Percentiles rank a stretch among this genome's conserved stretches.
These are phyloP conservation scores for Trypanosoma grayi DNA, from an alignment of 208 protist genomes.

Conservation along the genomic window DNA sequence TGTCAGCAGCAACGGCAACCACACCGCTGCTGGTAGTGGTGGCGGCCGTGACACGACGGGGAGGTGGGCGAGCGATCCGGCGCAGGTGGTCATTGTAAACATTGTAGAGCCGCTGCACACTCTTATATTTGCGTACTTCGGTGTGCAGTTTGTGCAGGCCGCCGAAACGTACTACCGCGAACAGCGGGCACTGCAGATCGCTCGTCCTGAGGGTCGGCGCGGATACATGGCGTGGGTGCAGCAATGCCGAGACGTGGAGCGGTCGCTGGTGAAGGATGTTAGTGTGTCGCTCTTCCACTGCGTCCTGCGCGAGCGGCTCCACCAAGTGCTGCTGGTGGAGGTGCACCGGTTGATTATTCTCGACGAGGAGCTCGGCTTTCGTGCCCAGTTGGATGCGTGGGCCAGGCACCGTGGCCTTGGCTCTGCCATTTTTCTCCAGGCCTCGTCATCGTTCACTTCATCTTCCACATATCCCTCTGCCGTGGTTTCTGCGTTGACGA, in stretches of 20 bases:
- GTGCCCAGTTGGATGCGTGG: constrained; percentile 59
- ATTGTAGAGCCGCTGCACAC: constrained; percentile 29
- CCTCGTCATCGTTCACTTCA: neutral
- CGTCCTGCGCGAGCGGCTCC: constrained; percentile 31
- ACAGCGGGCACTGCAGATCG: constrained; percentile 31
- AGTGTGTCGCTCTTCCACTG: constrained; percentile 31
- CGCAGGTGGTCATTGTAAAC: constrained; percentile 37
- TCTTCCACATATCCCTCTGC: neutral
- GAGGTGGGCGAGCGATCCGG: neutral
- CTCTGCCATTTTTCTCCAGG: neutral
- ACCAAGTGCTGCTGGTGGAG: constrained; percentile 48
- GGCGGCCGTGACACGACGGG: constrained; percentile 11
- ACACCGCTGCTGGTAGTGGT: no score
- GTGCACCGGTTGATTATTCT: constrained; percentile 54
- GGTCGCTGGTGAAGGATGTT: constrained; percentile 32
- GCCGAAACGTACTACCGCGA: constrained; percentile 46
- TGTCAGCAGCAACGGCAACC: no score
- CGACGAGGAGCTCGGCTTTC: constrained; percentile 45
- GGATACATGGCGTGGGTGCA: constrained; percentile 55
- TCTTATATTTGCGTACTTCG: constrained; percentile 46
- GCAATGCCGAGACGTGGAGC: constrained; percentile 39
- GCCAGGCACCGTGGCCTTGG: neutral
- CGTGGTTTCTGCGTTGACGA: neutral
- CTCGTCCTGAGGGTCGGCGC: constrained; percentile 24
- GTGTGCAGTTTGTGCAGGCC: constrained; percentile 31